These are phyloP conservation scores for Hibiscus trionum DNA, from an alignment of 345 rosid species.

Conservation along the genomic window DNA sequence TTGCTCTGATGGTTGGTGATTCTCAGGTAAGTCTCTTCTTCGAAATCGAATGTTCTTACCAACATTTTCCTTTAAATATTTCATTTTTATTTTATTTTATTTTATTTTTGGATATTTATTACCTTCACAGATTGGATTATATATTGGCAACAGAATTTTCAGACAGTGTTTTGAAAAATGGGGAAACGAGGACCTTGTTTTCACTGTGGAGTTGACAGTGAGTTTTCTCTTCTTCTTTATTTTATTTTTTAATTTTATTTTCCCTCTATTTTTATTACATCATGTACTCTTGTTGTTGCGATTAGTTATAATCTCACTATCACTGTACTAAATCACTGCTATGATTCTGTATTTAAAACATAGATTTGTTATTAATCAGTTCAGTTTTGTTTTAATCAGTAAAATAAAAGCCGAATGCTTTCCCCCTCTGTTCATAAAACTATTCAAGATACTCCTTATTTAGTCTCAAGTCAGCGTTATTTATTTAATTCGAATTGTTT, in stretches of 20 bases:
- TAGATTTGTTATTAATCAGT: not conserved
- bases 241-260: not conserved
- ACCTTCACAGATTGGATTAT: not conserved
- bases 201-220: conserved; percentile 19
- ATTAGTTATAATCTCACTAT: not conserved
- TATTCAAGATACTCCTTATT: not conserved
- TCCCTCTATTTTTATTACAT: not conserved
- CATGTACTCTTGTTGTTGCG: not conserved
- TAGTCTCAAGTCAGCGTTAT: too few relatives aligned
- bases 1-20: not conserved
- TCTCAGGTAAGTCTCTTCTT: not conserved
- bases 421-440: not conserved
- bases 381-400: not conserved
- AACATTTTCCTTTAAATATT: not conserved
- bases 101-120: not conserved
- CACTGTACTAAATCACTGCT: not conserved
- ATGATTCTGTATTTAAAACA: not conserved
- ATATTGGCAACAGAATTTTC: not conserved
- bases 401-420: not conserved
- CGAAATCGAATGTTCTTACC: too few relatives aligned
- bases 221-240: not conserved
- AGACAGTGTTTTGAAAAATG: not conserved
- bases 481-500: not conserved
- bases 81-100: not conserved
- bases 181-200: conserved; percentile 19